Evolutionary conservation across 441 rosid species (phyloP).

Genomic region (Croton laevigatus): DNA sequence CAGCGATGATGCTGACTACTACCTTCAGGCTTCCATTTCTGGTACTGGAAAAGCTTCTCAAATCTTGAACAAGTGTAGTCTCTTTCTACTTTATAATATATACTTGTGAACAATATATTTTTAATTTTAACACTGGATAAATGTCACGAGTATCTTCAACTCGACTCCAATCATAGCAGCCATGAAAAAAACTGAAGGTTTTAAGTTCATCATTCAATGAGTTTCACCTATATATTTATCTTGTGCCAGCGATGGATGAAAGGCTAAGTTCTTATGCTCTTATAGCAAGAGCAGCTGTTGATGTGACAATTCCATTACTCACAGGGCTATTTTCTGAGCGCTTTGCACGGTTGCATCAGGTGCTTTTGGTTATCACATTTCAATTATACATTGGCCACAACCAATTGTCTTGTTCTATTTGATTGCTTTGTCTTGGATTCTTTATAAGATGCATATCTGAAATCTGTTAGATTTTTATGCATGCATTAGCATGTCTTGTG

Average conservation of each 20-base stretch:
- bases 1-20: slow-evolving; percentile 58
- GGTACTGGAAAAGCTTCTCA: slow-evolving; percentile 45
- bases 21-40: slow-evolving; percentile 81
- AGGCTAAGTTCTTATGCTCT: slow-evolving; percentile 95
- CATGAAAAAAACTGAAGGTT: slow-evolving; percentile 55
- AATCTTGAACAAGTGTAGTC: neutral
- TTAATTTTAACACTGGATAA: neutral
- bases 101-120: neutral
- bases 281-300: slow-evolving; percentile 89
- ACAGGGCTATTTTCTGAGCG: slow-evolving; percentile 67
- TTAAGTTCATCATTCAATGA: neutral
- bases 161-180: slow-evolving; percentile 41
- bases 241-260: slow-evolving; percentile 87
- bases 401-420: slow-evolving; percentile 1
- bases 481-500: slow-evolving; percentile 4
- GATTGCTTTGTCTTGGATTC: neutral
- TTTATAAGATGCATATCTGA: neutral
- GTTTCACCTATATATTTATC: slow-evolving; percentile 15
- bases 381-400: neutral
- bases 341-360: slow-evolving; percentile 83
- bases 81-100: slow-evolving; percentile 7
- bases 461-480: neutral
- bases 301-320: slow-evolving; percentile 77
- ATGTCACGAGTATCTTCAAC: slow-evolving; percentile 14
- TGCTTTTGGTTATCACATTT: slow-evolving; percentile 32